Conservation (phyloP, 2,329 filamentous ascomycete genomes). For the Metarhizium humberi region DNA sequence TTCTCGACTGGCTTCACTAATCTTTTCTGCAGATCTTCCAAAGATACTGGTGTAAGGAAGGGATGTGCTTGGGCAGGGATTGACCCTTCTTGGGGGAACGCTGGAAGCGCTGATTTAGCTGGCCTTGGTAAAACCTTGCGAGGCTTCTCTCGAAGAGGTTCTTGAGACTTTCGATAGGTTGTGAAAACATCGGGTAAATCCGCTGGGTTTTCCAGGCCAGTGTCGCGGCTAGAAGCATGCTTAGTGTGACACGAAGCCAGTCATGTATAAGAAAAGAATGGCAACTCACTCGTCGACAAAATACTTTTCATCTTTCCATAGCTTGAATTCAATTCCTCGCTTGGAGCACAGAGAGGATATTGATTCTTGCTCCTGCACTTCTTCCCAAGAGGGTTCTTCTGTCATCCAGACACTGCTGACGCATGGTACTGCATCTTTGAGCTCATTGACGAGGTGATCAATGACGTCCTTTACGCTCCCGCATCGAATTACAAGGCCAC, state of each 20-base stretch:
- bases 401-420: slow-evolving; percentile 67
- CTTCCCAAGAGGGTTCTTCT: slow-evolving; percentile 59
- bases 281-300: slow-evolving; percentile 64
- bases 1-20: slow-evolving; percentile 49
- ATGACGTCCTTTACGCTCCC: slow-evolving; percentile 53
- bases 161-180: slow-evolving; percentile 61
- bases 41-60: slow-evolving; percentile 51
- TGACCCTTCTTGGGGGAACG: slow-evolving; percentile 36
- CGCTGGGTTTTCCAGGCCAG: slow-evolving; percentile 44
- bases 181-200: slow-evolving; percentile 70
- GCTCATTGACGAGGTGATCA: slow-evolving; percentile 41
- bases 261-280: neutral
- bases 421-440: slow-evolving; percentile 29
- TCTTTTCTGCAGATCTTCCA: slow-evolving; percentile 41
- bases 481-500: slow-evolving; percentile 53
- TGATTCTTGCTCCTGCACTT: slow-evolving; percentile 52
- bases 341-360: slow-evolving; percentile 44
- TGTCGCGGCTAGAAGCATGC: slow-evolving; percentile 46
- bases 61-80: slow-evolving; percentile 52
- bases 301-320: slow-evolving; percentile 70
- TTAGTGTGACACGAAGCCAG: slow-evolving; percentile 11
- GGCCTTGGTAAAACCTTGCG: slow-evolving; percentile 47
- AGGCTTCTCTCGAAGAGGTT: slow-evolving; percentile 59
- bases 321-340: slow-evolving; percentile 47
- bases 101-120: slow-evolving; percentile 40